Percentiles rank a stretch among this genome's conserved stretches.
phyloP scores from a whole-genome alignment of 768 basidiomycete species.

The Phylloporus arenicola region DNA sequence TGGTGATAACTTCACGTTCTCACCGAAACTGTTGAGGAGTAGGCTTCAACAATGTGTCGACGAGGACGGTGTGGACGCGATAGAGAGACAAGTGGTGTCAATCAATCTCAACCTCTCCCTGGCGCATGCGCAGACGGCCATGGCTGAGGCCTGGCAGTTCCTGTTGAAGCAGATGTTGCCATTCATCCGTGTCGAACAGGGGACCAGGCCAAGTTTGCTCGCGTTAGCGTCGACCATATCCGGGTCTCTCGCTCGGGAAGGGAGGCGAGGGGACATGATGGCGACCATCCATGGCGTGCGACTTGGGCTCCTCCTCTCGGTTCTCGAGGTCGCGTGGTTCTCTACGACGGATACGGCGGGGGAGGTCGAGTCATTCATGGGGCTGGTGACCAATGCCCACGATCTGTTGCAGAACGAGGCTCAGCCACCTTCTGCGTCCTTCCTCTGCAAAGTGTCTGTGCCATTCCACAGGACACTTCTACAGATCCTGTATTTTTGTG shows the following conservation, averaged over 20 bases:
- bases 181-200: constrained; percentile 57
- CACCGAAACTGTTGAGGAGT: constrained; percentile 50
- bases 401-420: constrained; percentile 66
- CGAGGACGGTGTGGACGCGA: constrained; percentile 39
- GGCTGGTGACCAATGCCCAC: constrained; percentile 55
- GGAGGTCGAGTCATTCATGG: constrained; percentile 56
- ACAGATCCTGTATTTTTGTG: constrained; percentile 75
- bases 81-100: constrained; percentile 57
- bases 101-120: constrained; percentile 88
- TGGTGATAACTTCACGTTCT: constrained; percentile 77
- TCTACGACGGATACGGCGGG: constrained; percentile 47
- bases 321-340: constrained; percentile 82
- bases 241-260: constrained; percentile 60
- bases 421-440: constrained; percentile 68
- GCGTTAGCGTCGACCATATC: constrained; percentile 60
- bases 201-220: constrained; percentile 52
- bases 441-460: constrained; percentile 56
- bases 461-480: constrained; percentile 79
- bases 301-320: constrained; percentile 63
- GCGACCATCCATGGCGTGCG: constrained; percentile 72
- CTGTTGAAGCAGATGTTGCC: constrained; percentile 60
- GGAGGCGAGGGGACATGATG: constrained; percentile 79
- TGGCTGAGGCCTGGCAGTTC: constrained; percentile 75
- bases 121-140: constrained; percentile 67
- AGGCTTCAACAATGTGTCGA: constrained; percentile 44